A percentile compares a stretch with the other conserved stretches of the same genome.
Conservation (phyloP, 2,329 filamentous ascomycete species). For the Clathrospora elynae region DNA sequence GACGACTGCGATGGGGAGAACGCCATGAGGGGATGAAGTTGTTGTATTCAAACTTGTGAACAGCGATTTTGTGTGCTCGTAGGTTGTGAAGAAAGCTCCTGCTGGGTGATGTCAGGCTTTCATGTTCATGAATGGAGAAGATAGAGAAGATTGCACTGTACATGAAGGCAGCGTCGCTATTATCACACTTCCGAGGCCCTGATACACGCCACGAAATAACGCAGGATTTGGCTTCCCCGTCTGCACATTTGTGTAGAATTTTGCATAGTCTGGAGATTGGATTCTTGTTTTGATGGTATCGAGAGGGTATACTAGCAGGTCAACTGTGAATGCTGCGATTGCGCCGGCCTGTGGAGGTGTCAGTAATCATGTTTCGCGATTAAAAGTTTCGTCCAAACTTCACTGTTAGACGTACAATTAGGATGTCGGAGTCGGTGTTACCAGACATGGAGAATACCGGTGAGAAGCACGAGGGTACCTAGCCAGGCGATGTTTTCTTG, state of each 20-base stretch:
- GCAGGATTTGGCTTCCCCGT: conserved; percentile 61
- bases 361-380: background rate
- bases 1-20: conserved; percentile 69
- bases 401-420: conserved; percentile 55
- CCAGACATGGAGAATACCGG: no score
- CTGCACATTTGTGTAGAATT: conserved; percentile 65
- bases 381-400: background rate
- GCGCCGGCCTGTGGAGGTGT: conserved; percentile 71
- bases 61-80: conserved; percentile 74
- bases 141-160: conserved; percentile 41
- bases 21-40: conserved; percentile 33
- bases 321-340: conserved; percentile 82
- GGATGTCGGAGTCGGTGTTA: conserved; percentile 60
- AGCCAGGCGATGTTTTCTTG: background rate
- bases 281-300: conserved; percentile 89
- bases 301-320: conserved; percentile 82
- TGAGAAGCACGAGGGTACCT: background rate
- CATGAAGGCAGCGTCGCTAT: conserved; percentile 87
- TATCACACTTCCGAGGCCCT: conserved; percentile 84
- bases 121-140: background rate
- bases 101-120: conserved; percentile 54
- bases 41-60: conserved; percentile 59
- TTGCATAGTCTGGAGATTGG: conserved; percentile 76
- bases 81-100: conserved; percentile 87
- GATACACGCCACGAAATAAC: conserved; percentile 77